Conservation (phyloP, 176 grass and related monocot genomes). For the Cymbopogon citratus region DNA sequence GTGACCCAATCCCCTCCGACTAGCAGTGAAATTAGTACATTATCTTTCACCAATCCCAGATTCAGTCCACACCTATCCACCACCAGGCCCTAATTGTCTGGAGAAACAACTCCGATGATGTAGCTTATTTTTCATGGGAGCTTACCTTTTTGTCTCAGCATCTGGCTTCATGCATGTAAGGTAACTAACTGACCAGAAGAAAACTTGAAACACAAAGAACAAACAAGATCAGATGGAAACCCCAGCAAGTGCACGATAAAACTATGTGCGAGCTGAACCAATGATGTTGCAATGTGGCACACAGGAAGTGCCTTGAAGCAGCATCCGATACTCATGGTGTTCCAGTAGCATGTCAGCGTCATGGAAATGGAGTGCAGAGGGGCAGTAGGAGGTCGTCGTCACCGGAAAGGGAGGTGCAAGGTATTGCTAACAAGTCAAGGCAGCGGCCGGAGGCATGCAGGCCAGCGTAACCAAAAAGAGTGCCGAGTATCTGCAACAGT, state of each 20-base stretch:
- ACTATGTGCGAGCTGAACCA: conserved; percentile 19
- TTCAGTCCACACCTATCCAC: no score
- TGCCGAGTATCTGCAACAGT: conserved; percentile 2
- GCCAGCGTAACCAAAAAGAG: conserved; percentile 2
- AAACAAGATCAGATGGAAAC: neutral
- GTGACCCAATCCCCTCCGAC: no score
- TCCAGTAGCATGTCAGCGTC: conserved; percentile 30
- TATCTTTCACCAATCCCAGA: no score
- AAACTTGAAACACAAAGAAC: neutral
- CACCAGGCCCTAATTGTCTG: no score
- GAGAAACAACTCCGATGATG: no score
- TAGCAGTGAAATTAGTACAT: no score
- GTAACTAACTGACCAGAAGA: neutral
- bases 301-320: conserved; percentile 24
- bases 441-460: conserved; percentile 18
- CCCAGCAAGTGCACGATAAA: neutral
- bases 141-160: neutral
- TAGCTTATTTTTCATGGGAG: neutral
- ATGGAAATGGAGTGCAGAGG: conserved; percentile 17
- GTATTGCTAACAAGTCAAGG: conserved; percentile 38
- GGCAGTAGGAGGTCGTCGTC: conserved; percentile 32
- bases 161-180: neutral
- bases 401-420: conserved; percentile 34
- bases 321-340: conserved; percentile 13
- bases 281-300: conserved; percentile 11